These are phyloP conservation scores for Penicillium coffeae DNA, from an alignment of 495 filamentous ascomycete species.

Conservation along the genomic window DNA sequence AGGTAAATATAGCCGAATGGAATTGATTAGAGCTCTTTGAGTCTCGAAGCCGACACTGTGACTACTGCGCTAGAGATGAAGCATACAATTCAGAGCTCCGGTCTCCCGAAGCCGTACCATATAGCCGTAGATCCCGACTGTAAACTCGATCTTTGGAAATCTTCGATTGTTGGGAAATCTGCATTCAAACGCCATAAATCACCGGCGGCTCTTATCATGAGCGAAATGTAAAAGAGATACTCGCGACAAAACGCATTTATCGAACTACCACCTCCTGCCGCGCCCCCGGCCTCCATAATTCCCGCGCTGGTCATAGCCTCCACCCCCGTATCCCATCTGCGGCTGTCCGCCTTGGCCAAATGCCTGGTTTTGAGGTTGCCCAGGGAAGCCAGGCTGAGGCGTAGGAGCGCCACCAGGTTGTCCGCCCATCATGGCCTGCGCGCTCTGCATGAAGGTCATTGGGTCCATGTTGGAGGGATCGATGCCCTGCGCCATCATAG, in stretches of 20 bases:
- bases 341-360: constrained; percentile 39
- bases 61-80: too few species aligned
- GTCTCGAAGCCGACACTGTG: too few species aligned
- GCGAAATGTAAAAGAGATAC: not conserved
- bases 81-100: not conserved
- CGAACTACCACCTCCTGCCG: constrained; percentile 43
- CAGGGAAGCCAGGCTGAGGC: constrained; percentile 33
- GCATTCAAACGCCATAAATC: not conserved
- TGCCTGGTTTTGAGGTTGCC: constrained; percentile 16
- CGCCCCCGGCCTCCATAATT: constrained; percentile 47
- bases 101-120: not conserved
- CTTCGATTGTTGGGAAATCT: not conserved
- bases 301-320: constrained; percentile 46
- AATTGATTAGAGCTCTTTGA: too few species aligned
- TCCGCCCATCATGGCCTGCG: constrained; percentile 49
- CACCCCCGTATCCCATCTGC: constrained; percentile 51
- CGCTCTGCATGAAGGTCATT: constrained; percentile 51
- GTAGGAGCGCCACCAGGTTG: constrained; percentile 41
- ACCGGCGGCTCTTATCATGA: not conserved
- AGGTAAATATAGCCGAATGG: too few species aligned
- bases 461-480: constrained; percentile 78
- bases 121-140: not conserved
- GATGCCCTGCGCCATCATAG: constrained; percentile 79
- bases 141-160: constrained; percentile 9
- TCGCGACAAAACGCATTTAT: not conserved